Evolutionary conservation across 1,139 yeast genomes (phyloP).

Genomic region (Nematodospora anomalae): DNA sequence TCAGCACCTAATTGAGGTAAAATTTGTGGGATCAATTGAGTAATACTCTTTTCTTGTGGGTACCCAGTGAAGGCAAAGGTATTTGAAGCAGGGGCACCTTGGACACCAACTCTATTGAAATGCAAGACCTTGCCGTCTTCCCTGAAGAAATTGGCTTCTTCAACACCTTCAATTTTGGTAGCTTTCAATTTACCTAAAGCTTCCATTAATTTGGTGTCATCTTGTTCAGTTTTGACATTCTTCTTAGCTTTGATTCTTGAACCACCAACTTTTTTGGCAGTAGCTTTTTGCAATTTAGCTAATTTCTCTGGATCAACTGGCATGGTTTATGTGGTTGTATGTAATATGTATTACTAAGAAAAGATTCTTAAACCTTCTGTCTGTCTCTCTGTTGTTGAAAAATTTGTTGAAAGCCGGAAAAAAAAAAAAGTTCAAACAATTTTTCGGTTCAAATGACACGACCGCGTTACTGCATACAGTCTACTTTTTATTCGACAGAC

Average conservation of each 20-base stretch:
- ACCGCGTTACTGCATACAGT: no score
- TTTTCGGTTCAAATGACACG: background rate
- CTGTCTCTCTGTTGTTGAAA: constrained; percentile 7
- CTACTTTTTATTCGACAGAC: no score
- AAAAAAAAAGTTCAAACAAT: constrained; percentile 1
- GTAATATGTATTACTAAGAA: background rate
- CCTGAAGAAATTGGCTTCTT: constrained; percentile 96
- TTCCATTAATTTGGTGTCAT: constrained; percentile 87
- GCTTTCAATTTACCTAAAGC: constrained; percentile 89
- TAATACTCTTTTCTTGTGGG: constrained; percentile 90
- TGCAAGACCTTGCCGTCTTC: constrained; percentile 96
- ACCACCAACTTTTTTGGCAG: constrained; percentile 82
- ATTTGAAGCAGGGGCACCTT: constrained; percentile 88
- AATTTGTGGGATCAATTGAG: constrained; percentile 92
- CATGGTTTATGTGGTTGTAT: constrained; percentile 36
- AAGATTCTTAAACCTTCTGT: background rate
- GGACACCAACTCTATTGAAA: constrained; percentile 93
- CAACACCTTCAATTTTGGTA: constrained; percentile 83
- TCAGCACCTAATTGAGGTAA: constrained; percentile 97
- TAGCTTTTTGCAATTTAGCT: constrained; percentile 77
- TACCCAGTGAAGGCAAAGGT: constrained; percentile 94
- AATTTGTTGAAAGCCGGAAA: constrained; percentile 5
- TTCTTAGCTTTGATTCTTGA: constrained; percentile 83
- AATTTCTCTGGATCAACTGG: constrained; percentile 86
- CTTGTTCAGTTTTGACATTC: constrained; percentile 65